phyloP scores from a whole-genome alignment of 2,329 filamentous ascomycete species.

The Endoconidiophora polonica region DNA sequence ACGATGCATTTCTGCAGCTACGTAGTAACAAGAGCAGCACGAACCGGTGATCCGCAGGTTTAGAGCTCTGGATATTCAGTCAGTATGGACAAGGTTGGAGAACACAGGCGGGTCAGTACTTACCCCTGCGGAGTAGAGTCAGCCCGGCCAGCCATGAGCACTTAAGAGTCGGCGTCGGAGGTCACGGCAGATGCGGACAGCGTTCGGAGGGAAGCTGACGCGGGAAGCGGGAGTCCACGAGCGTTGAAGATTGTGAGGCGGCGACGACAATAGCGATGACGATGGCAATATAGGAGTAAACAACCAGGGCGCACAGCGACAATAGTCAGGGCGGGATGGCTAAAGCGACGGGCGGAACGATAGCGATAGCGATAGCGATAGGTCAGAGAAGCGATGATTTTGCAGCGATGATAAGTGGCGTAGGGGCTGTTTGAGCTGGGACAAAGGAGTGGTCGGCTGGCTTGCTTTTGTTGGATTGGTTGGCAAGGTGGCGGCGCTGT shows the following conservation, averaged over 20 bases:
- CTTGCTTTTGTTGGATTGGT: background rate
- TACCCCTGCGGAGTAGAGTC: conserved; percentile 10
- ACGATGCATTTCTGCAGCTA: background rate
- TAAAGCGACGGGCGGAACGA: no score
- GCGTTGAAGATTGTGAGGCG: no score
- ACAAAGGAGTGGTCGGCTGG: background rate
- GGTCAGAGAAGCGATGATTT: no score
- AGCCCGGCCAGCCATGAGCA: conserved; percentile 7
- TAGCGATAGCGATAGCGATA: no score
- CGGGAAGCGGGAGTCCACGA: background rate
- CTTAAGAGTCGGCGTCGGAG: background rate
- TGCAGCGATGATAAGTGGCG: background rate
- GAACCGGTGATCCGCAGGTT: conserved; percentile 90
- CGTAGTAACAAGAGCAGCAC: conserved; percentile 19
- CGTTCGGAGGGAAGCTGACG: background rate
- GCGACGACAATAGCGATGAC: no score
- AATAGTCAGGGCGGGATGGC: no score
- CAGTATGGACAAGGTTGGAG: conserved; percentile 18
- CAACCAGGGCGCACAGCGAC: no score
- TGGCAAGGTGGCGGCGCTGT: background rate
- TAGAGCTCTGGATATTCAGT: conserved; percentile 39
- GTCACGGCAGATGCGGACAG: background rate
- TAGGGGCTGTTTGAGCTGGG: background rate
- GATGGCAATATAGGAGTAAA: no score
- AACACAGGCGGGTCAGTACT: conserved; percentile 14